Percentiles rank a stretch among this genome's conserved stretches.
Conservation (phyloP, 1,284 basidiomycete species). For the Mrakiaceae sp. region DNA sequence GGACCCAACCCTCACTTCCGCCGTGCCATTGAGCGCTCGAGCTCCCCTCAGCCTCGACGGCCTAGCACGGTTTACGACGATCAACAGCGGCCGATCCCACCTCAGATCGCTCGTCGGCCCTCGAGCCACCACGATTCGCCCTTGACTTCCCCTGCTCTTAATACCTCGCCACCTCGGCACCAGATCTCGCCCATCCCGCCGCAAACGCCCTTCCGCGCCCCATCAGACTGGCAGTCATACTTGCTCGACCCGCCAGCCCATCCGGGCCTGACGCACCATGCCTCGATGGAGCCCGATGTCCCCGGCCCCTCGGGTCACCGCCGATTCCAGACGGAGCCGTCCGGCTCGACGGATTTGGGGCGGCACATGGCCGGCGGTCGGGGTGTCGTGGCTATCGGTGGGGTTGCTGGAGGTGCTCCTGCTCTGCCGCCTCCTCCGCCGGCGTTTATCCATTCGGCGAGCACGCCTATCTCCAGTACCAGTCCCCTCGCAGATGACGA, state of each 20-base stretch:
- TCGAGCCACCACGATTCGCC: constrained; percentile 12
- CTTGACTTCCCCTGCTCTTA: background rate
- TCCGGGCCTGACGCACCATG: too few relatives aligned
- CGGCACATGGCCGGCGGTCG: too few relatives aligned
- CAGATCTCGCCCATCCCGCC: too few relatives aligned
- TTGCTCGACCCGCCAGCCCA: too few relatives aligned
- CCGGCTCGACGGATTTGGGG: too few relatives aligned
- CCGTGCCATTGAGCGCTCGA: background rate
- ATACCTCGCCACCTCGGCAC: too few relatives aligned
- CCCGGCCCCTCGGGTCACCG: background rate
- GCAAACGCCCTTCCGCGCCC: too few relatives aligned
- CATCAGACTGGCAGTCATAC: too few relatives aligned
- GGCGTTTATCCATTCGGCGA: too few relatives aligned
- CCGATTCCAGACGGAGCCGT: background rate
- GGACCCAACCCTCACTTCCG: constrained; percentile 3
- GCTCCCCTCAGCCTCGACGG: constrained; percentile 1
- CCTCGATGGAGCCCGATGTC: too few relatives aligned
- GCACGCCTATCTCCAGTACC: too few relatives aligned
- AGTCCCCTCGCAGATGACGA: background rate
- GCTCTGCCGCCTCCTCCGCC: background rate
- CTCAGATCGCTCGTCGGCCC: constrained; percentile 9
- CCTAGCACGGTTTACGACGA: constrained; percentile 13
- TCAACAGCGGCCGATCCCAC: background rate
- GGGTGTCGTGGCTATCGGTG: too few relatives aligned
- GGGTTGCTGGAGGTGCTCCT: background rate